Base-by-base conservation (phyloP, 2,329 filamentous ascomycete genomes). In the Ramularia endophylla region DNA sequence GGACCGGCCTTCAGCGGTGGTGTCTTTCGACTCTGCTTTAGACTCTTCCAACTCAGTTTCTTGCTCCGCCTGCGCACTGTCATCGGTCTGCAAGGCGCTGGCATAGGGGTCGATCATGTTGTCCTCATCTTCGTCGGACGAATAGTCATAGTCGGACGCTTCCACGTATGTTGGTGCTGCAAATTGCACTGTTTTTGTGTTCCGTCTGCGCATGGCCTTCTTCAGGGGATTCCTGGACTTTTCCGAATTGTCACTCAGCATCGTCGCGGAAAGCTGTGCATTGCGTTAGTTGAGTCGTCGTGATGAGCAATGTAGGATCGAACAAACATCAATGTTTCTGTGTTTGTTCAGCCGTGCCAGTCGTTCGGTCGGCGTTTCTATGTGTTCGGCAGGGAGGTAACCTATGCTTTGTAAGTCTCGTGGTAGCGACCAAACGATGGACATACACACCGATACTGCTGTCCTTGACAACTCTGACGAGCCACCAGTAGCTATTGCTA, bases 401-500 rank as follows among this genome's bases (percentile, higher is more conserved):
- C 90, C 90, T 95, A n/a, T 22, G 13, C 8, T 27, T 38, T 42
- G 34, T 52, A 27, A 48, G 22, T 38, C 5, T 11, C 7, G 31
- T 36, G 20, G 30, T 22, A 13, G 17, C 13, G 5, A 6, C 15
- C 8, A 30, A 18, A 18, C 31, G 29, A 16, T 30, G 17, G 12
- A 27, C n/a, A 34, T 12, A 57, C 73, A 46, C 64, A 82, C 80
- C 80, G 65, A 98, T 98, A 62, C 88, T 97, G 64, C 86, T 94
- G 66, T 98, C 92, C 65, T 97, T 97, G 39, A 97, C 89, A 33
- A 98, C 86, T 51, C 90, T 78, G 11, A 98, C 92, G 47, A 98
- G 78, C 92, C 92, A 98, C 92, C 92, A 98, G 65, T 98, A 98
- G 68, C 89, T 97, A 69, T 98, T 98, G 69, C 88, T 97, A 59